Base-by-base conservation (phyloP, 163 green algal genomes). In the Chlamydomonas reinhardtii region DNA sequence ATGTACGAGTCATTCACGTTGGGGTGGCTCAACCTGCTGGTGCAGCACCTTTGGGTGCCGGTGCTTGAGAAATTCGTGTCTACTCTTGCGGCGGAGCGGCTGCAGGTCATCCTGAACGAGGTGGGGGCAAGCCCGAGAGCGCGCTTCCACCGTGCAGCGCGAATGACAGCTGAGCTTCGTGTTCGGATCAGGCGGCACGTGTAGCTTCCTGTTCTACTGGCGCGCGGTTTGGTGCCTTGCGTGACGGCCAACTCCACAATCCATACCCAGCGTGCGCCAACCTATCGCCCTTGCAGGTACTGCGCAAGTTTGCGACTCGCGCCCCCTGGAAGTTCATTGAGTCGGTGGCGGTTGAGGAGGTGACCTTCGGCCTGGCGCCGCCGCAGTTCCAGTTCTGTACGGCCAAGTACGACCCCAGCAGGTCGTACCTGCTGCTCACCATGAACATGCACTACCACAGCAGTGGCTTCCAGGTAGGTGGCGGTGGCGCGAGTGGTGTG, bases 1-100 rank as follows among this genome's bases (percentile, higher is more conserved):
- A 34, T 94, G 78, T 74, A 92, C 43, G 91, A 94, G 71, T 87
- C 69, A 29, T 91, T 94, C 65, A 92, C 89, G 0, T 56, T 94
- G 39, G 91, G 91, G 59, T 94, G 91, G 91, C 66, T 94, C 8
- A 94, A 94, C 61, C 52, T 94, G 64, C 2, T 94, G 29, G 77
- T 90, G 9, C 87, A 91, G 84, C 48, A 74, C 24, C 52, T 89
- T 14, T 94, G 91, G 91, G 35, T 78, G 27, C 89, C 89, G 0
- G 73, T 94, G 32, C 66, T 94, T 19, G 91, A 94, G 83, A 90
- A 92, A 78, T 78, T 89, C 22, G 61, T 92, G 20, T 86, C 89
- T 0, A 86, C 71, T 0, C 73, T 93, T 11, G 82, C 83, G 9
- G 73, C 70, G 16, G 90, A 93, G 56, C 73, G 81, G 74, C 59